Conservation (phyloP, 2,329 filamentous ascomycete species). For the Trichoderma koningiopsis region DNA sequence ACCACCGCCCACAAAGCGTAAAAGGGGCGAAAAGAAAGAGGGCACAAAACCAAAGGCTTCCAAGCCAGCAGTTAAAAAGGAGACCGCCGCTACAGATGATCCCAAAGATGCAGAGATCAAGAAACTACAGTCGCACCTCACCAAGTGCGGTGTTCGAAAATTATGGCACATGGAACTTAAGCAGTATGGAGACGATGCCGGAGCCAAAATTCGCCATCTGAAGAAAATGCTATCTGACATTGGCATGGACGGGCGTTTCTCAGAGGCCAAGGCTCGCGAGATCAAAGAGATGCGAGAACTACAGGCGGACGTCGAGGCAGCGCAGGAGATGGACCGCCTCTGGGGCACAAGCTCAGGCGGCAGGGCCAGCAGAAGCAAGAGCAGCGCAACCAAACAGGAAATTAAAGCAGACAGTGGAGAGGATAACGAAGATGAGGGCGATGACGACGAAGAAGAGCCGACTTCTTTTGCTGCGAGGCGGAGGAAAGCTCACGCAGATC, state of each 20-base stretch:
- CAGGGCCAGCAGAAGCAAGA: slow-evolving; percentile 46
- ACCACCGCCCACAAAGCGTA: slow-evolving; percentile 58
- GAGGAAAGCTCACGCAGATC: slow-evolving; percentile 52
- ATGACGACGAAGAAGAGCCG: slow-evolving; percentile 38
- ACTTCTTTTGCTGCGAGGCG: slow-evolving; percentile 48
- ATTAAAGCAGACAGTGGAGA: slow-evolving; percentile 35
- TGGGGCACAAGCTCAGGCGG: slow-evolving; percentile 65
- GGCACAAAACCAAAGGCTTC: slow-evolving; percentile 33
- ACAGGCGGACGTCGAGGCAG: slow-evolving; percentile 78
- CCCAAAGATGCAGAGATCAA: slow-evolving; percentile 82
- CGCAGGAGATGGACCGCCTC: slow-evolving; percentile 75
- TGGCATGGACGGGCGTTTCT: slow-evolving; percentile 89
- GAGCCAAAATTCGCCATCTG: slow-evolving; percentile 81
- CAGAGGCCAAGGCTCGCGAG: slow-evolving; percentile 76
- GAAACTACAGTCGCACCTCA: slow-evolving; percentile 79
- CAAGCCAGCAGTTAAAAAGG: slow-evolving; percentile 37
- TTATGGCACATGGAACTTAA: slow-evolving; percentile 87
- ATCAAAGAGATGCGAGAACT: slow-evolving; percentile 90
- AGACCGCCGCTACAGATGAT: slow-evolving; percentile 43
- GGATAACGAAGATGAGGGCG: slow-evolving; percentile 36
- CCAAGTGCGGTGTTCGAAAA: slow-evolving; percentile 90
- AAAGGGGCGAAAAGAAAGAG: slow-evolving; percentile 50
- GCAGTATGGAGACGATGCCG: slow-evolving; percentile 67
- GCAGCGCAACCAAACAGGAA: slow-evolving; percentile 35
- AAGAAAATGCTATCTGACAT: slow-evolving; percentile 75